Conservation (phyloP, 2,329 filamentous ascomycete genomes). For the Xylariomycetidae sp. region DNA sequence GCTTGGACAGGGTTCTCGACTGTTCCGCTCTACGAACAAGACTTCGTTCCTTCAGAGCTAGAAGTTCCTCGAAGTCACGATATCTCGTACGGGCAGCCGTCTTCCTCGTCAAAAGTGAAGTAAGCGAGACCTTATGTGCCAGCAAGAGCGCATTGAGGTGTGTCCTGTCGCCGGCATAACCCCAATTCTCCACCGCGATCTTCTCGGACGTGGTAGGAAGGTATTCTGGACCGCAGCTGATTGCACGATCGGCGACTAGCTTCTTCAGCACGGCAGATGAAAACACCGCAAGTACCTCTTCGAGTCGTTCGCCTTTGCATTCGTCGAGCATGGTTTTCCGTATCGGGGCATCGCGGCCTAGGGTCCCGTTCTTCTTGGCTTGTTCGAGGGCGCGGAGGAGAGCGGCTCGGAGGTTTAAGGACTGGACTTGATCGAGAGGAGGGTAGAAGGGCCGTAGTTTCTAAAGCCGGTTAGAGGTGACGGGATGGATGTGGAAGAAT, state of each 20-base stretch:
- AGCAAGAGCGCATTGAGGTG: conserved; percentile 64
- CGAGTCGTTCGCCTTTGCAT: conserved; percentile 85
- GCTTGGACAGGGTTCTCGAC: conserved; percentile 24
- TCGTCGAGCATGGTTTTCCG: conserved; percentile 97
- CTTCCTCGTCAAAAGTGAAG: conserved; percentile 55
- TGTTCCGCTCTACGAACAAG: conserved; percentile 51
- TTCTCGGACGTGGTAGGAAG: conserved; percentile 46
- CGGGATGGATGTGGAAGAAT: not conserved
- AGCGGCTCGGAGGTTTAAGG: conserved; percentile 80
- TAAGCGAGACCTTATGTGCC: conserved; percentile 66
- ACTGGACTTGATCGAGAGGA: conserved; percentile 83
- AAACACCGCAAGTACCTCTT: conserved; percentile 79
- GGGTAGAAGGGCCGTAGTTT: conserved; percentile 91
- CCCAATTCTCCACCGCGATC: conserved; percentile 55
- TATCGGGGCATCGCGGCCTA: conserved; percentile 75
- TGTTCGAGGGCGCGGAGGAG: conserved; percentile 77
- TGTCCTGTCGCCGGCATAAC: conserved; percentile 49
- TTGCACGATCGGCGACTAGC: conserved; percentile 42
- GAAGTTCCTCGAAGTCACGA: conserved; percentile 56
- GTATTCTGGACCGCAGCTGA: conserved; percentile 29
- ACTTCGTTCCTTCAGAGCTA: conserved; percentile 59
- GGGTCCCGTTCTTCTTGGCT: conserved; percentile 78
- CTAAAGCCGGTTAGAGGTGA: conserved; percentile 37
- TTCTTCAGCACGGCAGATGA: conserved; percentile 79
- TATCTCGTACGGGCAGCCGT: conserved; percentile 55